phyloP scores from a whole-genome alignment of 2,329 filamentous ascomycete genomes.

The Huntiella bhutanensis region DNA sequence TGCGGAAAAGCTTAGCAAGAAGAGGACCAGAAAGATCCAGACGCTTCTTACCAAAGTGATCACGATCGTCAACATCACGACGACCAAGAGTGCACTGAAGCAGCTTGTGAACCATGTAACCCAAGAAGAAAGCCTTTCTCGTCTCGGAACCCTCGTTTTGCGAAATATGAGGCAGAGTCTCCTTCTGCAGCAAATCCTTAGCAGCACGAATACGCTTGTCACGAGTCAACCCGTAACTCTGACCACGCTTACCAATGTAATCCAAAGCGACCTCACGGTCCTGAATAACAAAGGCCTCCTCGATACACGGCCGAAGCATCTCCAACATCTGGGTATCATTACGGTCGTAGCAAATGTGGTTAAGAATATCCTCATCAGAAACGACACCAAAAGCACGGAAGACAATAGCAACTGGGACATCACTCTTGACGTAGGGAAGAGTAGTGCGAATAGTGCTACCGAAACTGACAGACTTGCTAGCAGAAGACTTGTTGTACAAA shows the following conservation, averaged over 20 bases:
- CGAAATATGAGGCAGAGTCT: slow-evolving; percentile 89
- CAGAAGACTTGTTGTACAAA: slow-evolving; percentile 68
- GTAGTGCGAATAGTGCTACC: slow-evolving; percentile 81
- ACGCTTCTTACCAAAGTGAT: slow-evolving; percentile 98
- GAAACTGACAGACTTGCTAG: slow-evolving; percentile 50
- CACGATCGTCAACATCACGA: slow-evolving; percentile 86
- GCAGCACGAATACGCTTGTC: slow-evolving; percentile 86
- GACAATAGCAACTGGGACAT: slow-evolving; percentile 85
- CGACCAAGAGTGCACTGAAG: slow-evolving; percentile 84
- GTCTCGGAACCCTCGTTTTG: slow-evolving; percentile 90
- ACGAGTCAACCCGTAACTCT: slow-evolving; percentile 46
- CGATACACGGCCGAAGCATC: slow-evolving; percentile 90
- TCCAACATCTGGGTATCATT: slow-evolving; percentile 95
- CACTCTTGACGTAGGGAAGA: slow-evolving; percentile 81
- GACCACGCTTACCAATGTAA: slow-evolving; percentile 85
- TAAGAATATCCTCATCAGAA: slow-evolving; percentile 92
- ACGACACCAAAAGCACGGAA: slow-evolving; percentile 92
- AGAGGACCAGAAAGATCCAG: slow-evolving; percentile 87
- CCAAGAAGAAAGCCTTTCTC: slow-evolving; percentile 90
- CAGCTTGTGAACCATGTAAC: slow-evolving; percentile 96
- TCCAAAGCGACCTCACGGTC: slow-evolving; percentile 87
- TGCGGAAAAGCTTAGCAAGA: slow-evolving; percentile 88
- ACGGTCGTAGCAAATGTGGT: slow-evolving; percentile 91
- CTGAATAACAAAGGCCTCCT: slow-evolving; percentile 91
- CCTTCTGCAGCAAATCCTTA: slow-evolving; percentile 88